Evolutionary conservation across 768 basidiomycete species (phyloP), one percentile per base, ranked within the genome.

Genomic region (Phanerochaete carnosa): DNA sequence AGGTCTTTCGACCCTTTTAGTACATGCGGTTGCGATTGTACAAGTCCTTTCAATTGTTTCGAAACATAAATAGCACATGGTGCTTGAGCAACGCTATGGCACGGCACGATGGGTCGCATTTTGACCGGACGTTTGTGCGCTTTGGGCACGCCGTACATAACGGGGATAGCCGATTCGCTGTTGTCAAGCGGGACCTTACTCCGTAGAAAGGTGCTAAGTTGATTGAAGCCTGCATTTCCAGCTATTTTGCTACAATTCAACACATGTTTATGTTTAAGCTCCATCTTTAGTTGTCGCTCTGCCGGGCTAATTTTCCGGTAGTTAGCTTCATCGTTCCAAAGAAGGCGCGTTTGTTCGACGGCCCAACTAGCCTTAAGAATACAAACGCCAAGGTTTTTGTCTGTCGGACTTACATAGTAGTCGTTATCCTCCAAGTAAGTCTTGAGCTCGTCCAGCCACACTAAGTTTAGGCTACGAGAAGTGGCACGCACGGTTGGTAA

Each of bases 131-230:
- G n/a, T 43, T 56, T 60, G 3, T 56, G 59, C 11, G 46, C 49
- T 45, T 60, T 60, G 1, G 47, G 58, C 2, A 62, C 39, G 3
- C 57, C 58, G 33, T 62, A 59, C n/a, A 62, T 59, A 1, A 28
- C 6, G 4, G 62, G 62, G 6, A 60, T 50, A 15, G 33, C 69
- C 54, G 50, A 45, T 45, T 67, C 68, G 28, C 68, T 49, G 51
- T 70, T 62, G n/a, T 53, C 59, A 45, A 22, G n/a, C 43, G 55
- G 55, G 23, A 37, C 22, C 45, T 56, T 56, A 11, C 1, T 6
- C 30, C 2, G 2, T 26, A 56, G 28, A 43, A 39, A 56, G 9
- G 6, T 35, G 2, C 19, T 23, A 11, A 56, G 26, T 26, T 56
- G 55, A 22, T 43, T 3, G 35, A 22, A 13, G 1, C n/a, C 25